Evolutionary conservation across 805 yeast genomes (phyloP), one percentile per base, ranked within the genome.

Genomic region (Myxozyma mucilagina): DNA sequence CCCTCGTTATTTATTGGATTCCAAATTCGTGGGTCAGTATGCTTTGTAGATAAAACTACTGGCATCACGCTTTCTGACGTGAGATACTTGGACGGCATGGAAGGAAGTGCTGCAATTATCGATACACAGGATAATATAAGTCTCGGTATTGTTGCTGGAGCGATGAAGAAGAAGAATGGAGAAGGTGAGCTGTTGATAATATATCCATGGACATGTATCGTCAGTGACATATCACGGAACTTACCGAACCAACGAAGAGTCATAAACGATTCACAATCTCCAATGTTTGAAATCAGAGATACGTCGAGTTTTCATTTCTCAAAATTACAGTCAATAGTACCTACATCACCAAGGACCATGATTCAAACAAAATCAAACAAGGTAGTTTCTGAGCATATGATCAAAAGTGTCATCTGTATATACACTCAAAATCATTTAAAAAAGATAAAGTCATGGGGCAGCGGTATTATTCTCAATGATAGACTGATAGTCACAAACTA

Each of bases 111-210:
- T 1, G 63, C 47, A 8, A 13, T 53, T 10, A 16, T 38, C n/a
- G 53, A 36, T 42, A 50, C 31, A 9, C 54, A 35, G 34, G 44
- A 13, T 16, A 36, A 44, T 11, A 34, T 11, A 13, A 47, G 43
- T 13, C 34, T 50, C 7, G 63, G 63, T 3, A 34, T 60, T 3
- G 57, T 60, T 43, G 63, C 57, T 11, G 63, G 62, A 1, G 32
- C 49, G n/a, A 20, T 59, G n/a, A 20, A 57, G 39, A 41, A 51
- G n/a, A 44, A 16, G 13, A 57, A 51, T 53, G 50, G 54, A 47
- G 57, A 60, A 14, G 63, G 63, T n/a, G 63, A 60, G 38, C 14
- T 60, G 35, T 6, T 47, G 36, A 57, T 60, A 11, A 34, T 60
- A 6, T 55, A 36, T 32, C 54, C 63, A 10, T 60, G 59, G 60